Conservation (phyloP, 2,329 filamentous ascomycete species). For the Diplodia corticola region DNA sequence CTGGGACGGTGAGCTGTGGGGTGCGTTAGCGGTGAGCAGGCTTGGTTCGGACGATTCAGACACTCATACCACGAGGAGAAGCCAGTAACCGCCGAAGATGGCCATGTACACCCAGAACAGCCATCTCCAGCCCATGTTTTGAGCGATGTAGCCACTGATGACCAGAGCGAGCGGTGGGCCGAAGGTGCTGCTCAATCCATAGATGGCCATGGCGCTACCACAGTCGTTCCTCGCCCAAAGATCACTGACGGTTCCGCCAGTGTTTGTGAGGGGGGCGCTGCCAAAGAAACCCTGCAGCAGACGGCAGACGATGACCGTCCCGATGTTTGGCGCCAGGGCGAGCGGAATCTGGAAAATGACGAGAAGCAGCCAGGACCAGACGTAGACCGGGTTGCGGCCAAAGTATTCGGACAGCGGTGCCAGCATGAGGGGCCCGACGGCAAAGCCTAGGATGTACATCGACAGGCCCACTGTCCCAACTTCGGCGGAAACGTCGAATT, state of each 20-base stretch:
- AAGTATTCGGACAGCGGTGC: slow-evolving; percentile 35
- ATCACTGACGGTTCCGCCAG: slow-evolving; percentile 28
- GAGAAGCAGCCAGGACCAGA: slow-evolving; percentile 30
- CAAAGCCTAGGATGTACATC: slow-evolving; percentile 34
- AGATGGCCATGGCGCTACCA: slow-evolving; percentile 29
- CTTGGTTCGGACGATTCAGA: slow-evolving; percentile 10
- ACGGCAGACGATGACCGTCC: slow-evolving; percentile 27
- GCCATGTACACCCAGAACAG: slow-evolving; percentile 42
- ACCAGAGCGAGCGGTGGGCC: slow-evolving; percentile 38
- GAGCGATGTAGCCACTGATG: slow-evolving; percentile 39
- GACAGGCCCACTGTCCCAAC: slow-evolving; percentile 29
- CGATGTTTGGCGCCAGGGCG: slow-evolving; percentile 32
- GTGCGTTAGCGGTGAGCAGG: slow-evolving; percentile 5
- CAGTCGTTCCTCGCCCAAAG: slow-evolving; percentile 32
- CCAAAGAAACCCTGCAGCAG: slow-evolving; percentile 19
- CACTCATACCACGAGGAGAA: slow-evolving; percentile 15
- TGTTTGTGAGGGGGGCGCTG: slow-evolving; percentile 21
- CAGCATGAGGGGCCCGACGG: slow-evolving; percentile 33
- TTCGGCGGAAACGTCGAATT: slow-evolving; percentile 15
- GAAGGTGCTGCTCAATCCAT: slow-evolving; percentile 34
- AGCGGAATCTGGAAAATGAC: slow-evolving; percentile 32
- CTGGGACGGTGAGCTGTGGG: slow-evolving; percentile 29
- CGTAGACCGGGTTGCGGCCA: slow-evolving; percentile 30
- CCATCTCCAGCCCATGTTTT: slow-evolving; percentile 39
- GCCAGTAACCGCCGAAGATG: slow-evolving; percentile 38